Base-by-base conservation (phyloP, 192 early-diverging fungal species). In the Linnemannia hyalina region DNA sequence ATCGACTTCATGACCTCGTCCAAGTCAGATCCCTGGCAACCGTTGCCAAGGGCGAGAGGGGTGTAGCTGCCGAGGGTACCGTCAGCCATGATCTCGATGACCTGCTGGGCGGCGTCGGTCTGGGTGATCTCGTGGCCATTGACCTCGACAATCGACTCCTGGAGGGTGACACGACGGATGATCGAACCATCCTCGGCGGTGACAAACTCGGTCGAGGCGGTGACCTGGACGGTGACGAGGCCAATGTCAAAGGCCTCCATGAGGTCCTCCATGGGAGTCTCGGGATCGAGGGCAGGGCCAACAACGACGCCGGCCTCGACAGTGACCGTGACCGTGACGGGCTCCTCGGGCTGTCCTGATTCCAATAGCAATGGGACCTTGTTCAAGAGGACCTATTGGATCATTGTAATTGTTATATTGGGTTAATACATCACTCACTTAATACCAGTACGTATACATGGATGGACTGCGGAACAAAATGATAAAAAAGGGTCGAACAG, bases 211-310 rank as follows among this genome's bases (percentile, higher is more conserved):
- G 89, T 81, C 23, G 81, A 69, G 35, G 91, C 89, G 20, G 81
- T 88, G 36, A 93, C 89, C 77, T 93, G 88, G 32, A 93, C 92
- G 13, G 90, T 92, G 29, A 90, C 91, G 18, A 93, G 83, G 9
- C 92, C 91, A 72, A 76, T 52, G 57, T 92, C 90, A 71, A 93
- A 93, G 41, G 76, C 81, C 60, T 90, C 78, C 69, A 88, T 88
- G 26, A 92, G 80, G n/a, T 89, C 68, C 22, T 84, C 85, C 4
- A 82, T 69, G 20, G 89, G 85, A 52, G 90, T 90, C 65, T 83
- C 82, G 29, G 89, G 89, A 23, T 83, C 77, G 32, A 90, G 77
- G 54, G 80, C 80, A 23, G 89, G 81, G 70, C 88, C 81, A 29
- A 80, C 77, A 46, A 90, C 79, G 73, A 89, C 84, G 41, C 84